Base-by-base conservation (phyloP, 495 filamentous ascomycete genomes). In the Durotheca rogersii region DNA sequence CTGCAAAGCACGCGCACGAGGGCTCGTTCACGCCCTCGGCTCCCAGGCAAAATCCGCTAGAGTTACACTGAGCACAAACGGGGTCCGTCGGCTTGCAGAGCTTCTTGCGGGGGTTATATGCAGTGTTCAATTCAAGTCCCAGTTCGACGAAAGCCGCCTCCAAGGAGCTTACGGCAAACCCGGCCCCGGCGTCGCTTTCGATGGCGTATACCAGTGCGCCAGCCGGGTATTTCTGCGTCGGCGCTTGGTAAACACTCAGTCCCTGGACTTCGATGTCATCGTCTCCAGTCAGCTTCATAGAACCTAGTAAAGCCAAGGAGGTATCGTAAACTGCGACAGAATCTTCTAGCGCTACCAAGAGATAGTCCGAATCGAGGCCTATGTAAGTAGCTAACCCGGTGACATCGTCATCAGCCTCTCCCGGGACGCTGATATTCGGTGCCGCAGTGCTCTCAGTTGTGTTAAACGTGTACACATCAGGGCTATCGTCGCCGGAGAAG, bases 1-100 rank as follows among this genome's bases (percentile, higher is more conserved):
- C 61, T 2, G 43, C 61, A 30, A 67, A 70, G 37, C 61, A 69
- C 17, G 41, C 38, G 21, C 64, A 67, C 3, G 56, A 47, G 11
- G 19, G n/a, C 7, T 10, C 5, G n/a, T 14, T 12, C 9, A 29
- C 18, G 10, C 40, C 25, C 4, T 31, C 27, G 12, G 27, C 15
- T 0, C 10, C 10, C 12, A 39, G 29, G 37, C 44, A 68, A 17
- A 66, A 68, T 6, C 66, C 65, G 23, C 41, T 60, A n/a, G 42
- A 21, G 38, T 14, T 30, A 19, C 57, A 64, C 20, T 62, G 37
- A 1, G 45, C 34, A 3, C 38, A 47, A 17, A 52, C 6, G 10
- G 52, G 41, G 27, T 36, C 53, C 21, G 44, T 43, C 10, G 40
- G 19, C 6, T 52, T 56, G 34, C 23, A 30, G 2, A 23, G 11